These are phyloP conservation scores for Cutaneotrichosporon cavernicola DNA, from an alignment of 1,284 basidiomycete species.

Conservation along the genomic window DNA sequence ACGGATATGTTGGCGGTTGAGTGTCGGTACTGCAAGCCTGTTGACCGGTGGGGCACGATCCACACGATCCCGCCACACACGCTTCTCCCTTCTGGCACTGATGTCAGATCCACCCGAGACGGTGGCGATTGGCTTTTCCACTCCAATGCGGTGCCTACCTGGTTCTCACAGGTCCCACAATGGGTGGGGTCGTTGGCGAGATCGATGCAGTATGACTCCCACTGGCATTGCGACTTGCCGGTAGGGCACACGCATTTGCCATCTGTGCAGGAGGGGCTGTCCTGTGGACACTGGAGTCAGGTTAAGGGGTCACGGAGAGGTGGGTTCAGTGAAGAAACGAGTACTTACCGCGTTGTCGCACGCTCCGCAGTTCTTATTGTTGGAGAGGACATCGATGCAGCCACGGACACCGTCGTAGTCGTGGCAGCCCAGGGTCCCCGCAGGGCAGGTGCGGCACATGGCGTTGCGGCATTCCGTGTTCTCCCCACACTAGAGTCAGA, in stretches of 20 bases:
- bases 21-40: neutral
- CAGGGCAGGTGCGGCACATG: neutral
- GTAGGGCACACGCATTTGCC: neutral
- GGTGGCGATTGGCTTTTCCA: neutral
- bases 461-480: neutral
- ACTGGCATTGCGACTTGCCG: neutral
- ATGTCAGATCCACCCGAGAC: neutral
- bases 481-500: neutral
- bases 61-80: neutral
- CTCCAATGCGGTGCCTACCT: neutral
- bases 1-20: neutral
- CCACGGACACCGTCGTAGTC: neutral
- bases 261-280: neutral
- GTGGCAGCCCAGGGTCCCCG: neutral
- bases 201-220: neutral
- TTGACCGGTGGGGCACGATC: neutral
- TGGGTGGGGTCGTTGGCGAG: neutral
- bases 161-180: neutral
- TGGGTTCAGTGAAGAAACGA: neutral
- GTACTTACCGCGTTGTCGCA: neutral
- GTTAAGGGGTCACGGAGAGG: neutral
- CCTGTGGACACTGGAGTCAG: neutral
- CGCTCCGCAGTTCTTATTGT: constrained; percentile 2
- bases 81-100: neutral
- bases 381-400: neutral